A percentile compares a stretch with the other conserved stretches of the same genome.
phyloP scores from a whole-genome alignment of 495 filamentous ascomycete species.

The Aspergillus sclerotioniger region DNA sequence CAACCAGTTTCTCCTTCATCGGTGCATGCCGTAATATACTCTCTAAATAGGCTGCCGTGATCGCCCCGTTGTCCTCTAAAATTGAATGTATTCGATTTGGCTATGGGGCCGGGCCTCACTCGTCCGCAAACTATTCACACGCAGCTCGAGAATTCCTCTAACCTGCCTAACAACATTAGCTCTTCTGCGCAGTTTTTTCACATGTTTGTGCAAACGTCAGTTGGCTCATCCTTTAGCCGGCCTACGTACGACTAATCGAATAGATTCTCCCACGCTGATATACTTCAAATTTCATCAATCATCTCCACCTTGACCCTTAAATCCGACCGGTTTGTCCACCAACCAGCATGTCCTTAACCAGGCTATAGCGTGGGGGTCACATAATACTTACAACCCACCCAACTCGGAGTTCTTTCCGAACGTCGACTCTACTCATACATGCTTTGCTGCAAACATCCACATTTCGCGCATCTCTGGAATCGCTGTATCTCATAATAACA shows the following conservation, averaged over 20 bases:
- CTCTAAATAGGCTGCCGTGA: too few species aligned
- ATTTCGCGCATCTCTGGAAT: too few species aligned
- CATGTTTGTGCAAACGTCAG: background rate
- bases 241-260: too few species aligned
- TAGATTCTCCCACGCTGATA: background rate
- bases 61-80: too few species aligned
- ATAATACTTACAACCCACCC: background rate
- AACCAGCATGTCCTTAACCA: background rate
- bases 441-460: too few species aligned
- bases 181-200: too few species aligned
- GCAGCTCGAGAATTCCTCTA: too few species aligned
- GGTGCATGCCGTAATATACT: background rate
- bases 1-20: background rate
- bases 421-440: background rate
- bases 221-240: background rate
- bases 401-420: background rate
- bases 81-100: too few species aligned
- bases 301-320: background rate
- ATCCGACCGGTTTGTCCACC: background rate
- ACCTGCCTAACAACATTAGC: background rate
- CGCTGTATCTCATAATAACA: too few species aligned
- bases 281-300: background rate
- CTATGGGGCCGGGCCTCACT: too few species aligned
- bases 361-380: background rate
- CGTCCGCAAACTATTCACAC: too few species aligned